A percentile compares a stretch with the other conserved stretches of the same genome.
phyloP scores from a whole-genome alignment of 148 eudicot species.

The Beta vulgaris region DNA sequence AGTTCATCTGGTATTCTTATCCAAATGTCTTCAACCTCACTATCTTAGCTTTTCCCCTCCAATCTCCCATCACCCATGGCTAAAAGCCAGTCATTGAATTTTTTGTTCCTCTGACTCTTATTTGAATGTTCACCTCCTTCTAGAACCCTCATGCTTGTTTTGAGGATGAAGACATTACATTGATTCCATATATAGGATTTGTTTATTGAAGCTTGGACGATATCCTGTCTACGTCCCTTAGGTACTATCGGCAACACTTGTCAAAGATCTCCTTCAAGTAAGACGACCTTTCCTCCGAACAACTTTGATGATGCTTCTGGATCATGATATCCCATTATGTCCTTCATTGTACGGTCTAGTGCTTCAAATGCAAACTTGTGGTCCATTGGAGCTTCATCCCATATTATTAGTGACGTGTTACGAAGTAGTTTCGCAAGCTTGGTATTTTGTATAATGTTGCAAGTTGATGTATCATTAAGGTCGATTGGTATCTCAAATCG shows the following conservation, averaged over 20 bases:
- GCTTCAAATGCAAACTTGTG: constrained; percentile 16
- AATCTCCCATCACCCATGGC: constrained; percentile 8
- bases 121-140: background rate
- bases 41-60: background rate
- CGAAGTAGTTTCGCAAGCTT: background rate
- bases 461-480: background rate
- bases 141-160: background rate
- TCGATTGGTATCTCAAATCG: background rate
- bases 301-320: background rate
- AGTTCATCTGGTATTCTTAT: constrained; percentile 8
- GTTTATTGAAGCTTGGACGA: background rate
- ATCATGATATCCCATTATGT: background rate
- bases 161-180: background rate
- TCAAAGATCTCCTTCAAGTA: constrained; percentile 15
- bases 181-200: constrained; percentile 2
- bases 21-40: constrained; percentile 4
- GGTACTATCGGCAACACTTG: constrained; percentile 13
- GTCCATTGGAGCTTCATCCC: constrained; percentile 23
- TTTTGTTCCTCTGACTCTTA: background rate
- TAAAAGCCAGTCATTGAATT: constrained; percentile 16
- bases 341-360: constrained; percentile 12
- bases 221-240: background rate
- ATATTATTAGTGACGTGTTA: constrained; percentile 7
- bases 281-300: constrained; percentile 13
- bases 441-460: background rate